Evolutionary conservation across 2,329 filamentous ascomycete species (phyloP).

Genomic region (Colletotrichum cereale): DNA sequence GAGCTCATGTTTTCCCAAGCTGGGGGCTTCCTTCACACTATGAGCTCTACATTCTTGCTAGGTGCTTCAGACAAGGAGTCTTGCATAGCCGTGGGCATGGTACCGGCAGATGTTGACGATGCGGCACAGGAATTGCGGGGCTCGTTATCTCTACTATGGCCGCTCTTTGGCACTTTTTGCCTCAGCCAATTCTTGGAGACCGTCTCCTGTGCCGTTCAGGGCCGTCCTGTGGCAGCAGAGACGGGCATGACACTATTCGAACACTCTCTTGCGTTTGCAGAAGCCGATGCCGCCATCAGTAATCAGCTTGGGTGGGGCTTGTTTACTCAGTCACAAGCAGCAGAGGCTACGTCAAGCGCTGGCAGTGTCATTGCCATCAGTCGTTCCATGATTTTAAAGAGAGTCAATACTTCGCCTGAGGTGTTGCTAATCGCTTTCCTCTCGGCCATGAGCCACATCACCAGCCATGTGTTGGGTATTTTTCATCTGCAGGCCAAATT

Average conservation of each 20-base stretch:
- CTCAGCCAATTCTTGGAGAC: slow-evolving; percentile 91
- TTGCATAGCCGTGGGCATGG: slow-evolving; percentile 82
- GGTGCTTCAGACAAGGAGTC: slow-evolving; percentile 81
- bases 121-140: slow-evolving; percentile 71
- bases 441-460: slow-evolving; percentile 90
- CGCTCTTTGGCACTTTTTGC: slow-evolving; percentile 77
- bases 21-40: slow-evolving; percentile 76
- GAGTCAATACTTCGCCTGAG: slow-evolving; percentile 90
- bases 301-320: slow-evolving; percentile 81
- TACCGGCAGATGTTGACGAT: slow-evolving; percentile 65
- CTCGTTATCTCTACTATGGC: slow-evolving; percentile 83
- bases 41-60: slow-evolving; percentile 79
- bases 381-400: slow-evolving; percentile 77
- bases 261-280: slow-evolving; percentile 94
- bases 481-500: slow-evolving; percentile 83
- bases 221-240: slow-evolving; percentile 82
- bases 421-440: slow-evolving; percentile 88
- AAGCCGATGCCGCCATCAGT: slow-evolving; percentile 89
- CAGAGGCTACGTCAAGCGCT: slow-evolving; percentile 42
- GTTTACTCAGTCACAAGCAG: slow-evolving; percentile 64
- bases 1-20: slow-evolving; percentile 78
- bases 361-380: slow-evolving; percentile 61
- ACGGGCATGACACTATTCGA: slow-evolving; percentile 98
- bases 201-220: slow-evolving; percentile 87
- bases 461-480: slow-evolving; percentile 85